phyloP scores from a whole-genome alignment of 257 asterid genomes.

The Asclepias syriaca region DNA sequence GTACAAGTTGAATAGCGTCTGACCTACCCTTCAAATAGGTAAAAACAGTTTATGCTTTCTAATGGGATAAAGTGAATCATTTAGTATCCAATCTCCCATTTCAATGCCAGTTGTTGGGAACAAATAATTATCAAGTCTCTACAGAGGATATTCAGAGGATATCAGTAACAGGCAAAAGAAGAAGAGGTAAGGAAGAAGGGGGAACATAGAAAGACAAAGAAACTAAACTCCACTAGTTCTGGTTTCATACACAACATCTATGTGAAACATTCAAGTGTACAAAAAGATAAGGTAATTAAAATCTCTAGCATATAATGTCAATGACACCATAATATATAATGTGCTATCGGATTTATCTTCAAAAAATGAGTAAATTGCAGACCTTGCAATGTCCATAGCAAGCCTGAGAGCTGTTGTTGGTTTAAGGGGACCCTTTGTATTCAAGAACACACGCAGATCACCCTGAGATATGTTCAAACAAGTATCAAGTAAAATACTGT shows the following conservation, averaged over 20 bases:
- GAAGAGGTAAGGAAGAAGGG: neutral
- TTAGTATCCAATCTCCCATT: neutral
- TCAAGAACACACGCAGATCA: constrained; percentile 71
- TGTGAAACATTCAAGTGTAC: neutral
- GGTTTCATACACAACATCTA: neutral
- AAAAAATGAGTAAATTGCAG: constrained; percentile 6
- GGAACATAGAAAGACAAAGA: neutral
- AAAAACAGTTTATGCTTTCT: neutral
- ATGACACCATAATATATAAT: neutral
- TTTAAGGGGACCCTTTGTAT: constrained; percentile 61
- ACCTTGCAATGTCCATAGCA: constrained; percentile 98
- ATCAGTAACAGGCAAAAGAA: neutral
- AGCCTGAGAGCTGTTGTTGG: constrained; percentile 84
- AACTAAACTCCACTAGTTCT: neutral
- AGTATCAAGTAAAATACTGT: neutral
- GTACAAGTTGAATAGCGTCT: neutral
- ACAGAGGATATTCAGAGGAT: neutral
- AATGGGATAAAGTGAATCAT: neutral
- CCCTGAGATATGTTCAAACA: constrained; percentile 39
- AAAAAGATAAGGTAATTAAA: neutral
- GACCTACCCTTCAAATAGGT: too few relatives aligned
- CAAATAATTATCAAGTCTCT: neutral
- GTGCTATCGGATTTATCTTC: neutral
- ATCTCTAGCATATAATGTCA: neutral
- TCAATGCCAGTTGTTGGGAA: neutral